Evolutionary conservation across 1,284 basidiomycete genomes (phyloP).

Genomic region (Microbotryum scabiosae): DNA sequence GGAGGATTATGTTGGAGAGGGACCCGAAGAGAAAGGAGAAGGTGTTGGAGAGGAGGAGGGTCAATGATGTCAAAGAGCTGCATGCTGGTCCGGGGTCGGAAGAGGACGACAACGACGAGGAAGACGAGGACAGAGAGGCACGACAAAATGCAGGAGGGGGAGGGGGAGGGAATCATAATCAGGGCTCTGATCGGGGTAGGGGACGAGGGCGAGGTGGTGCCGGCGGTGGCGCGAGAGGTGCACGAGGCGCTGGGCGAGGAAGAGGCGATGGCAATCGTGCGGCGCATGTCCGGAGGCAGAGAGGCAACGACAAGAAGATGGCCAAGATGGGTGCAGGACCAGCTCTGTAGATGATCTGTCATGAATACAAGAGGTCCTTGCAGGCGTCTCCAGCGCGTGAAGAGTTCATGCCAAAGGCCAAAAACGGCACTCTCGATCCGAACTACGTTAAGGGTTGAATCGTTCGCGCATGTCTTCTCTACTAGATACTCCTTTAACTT

Average conservation of each 20-base stretch:
- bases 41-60: conserved; percentile 35
- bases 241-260: conserved; percentile 18
- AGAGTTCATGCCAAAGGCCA: too few species aligned
- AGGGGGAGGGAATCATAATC: conserved; percentile 1
- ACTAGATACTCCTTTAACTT: too few species aligned
- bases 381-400: too few species aligned
- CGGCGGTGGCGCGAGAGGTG: background rate
- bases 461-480: too few species aligned
- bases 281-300: conserved; percentile 40
- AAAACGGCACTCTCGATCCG: too few species aligned
- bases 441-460: too few species aligned
- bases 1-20: conserved; percentile 74
- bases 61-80: conserved; percentile 13
- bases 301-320: conserved; percentile 43
- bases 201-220: background rate
- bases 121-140: too few species aligned
- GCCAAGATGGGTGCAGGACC: conserved; percentile 36
- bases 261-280: conserved; percentile 34
- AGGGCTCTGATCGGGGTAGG: too few species aligned
- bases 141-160: conserved; percentile 10
- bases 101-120: too few species aligned
- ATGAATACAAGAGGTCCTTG: too few species aligned
- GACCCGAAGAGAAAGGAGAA: conserved; percentile 45
- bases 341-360: conserved; percentile 6
- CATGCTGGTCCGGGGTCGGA: background rate